phyloP scores from a whole-genome alignment of 2,329 filamentous ascomycete genomes.

The Nemania serpens region DNA sequence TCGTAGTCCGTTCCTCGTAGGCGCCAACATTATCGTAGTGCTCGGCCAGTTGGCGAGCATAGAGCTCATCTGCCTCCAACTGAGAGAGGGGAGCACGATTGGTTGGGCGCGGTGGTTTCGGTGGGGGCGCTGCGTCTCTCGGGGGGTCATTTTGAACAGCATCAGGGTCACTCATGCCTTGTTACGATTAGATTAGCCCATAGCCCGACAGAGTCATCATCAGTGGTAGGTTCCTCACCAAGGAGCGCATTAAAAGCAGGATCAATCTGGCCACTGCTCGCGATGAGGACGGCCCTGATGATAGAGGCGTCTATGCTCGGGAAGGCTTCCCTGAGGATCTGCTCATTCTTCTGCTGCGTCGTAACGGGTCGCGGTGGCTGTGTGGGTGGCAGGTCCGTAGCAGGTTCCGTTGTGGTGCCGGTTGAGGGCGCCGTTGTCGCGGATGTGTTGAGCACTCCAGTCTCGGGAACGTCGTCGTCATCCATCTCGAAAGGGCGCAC shows the following conservation, averaged over 20 bases:
- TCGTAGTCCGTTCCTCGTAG: constrained; percentile 62
- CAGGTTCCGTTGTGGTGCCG: constrained; percentile 43
- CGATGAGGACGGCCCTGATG: constrained; percentile 84
- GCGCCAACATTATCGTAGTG: constrained; percentile 74
- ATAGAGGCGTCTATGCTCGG: constrained; percentile 79
- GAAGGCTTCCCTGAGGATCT: constrained; percentile 91
- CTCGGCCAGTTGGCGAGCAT: constrained; percentile 89
- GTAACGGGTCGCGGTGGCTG: constrained; percentile 86
- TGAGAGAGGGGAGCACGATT: constrained; percentile 70
- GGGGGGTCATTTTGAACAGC: constrained; percentile 60
- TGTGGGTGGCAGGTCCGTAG: constrained; percentile 58
- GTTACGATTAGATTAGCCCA: constrained; percentile 30
- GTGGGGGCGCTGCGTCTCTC: constrained; percentile 65
- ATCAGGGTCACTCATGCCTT: constrained; percentile 81
- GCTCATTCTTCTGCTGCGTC: constrained; percentile 82
- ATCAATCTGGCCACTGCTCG: constrained; percentile 86
- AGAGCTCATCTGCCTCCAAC: constrained; percentile 86
- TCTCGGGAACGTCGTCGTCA: constrained; percentile 71
- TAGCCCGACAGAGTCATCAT: background rate
- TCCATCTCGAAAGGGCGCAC: constrained; percentile 69
- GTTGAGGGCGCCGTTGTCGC: constrained; percentile 32
- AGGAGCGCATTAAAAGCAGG: constrained; percentile 94
- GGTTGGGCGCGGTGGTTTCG: constrained; percentile 79
- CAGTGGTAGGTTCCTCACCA: constrained; percentile 54
- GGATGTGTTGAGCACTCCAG: constrained; percentile 54